Evolutionary conservation across 495 filamentous ascomycete species (phyloP).

Genomic region (Penicillium roqueforti): DNA sequence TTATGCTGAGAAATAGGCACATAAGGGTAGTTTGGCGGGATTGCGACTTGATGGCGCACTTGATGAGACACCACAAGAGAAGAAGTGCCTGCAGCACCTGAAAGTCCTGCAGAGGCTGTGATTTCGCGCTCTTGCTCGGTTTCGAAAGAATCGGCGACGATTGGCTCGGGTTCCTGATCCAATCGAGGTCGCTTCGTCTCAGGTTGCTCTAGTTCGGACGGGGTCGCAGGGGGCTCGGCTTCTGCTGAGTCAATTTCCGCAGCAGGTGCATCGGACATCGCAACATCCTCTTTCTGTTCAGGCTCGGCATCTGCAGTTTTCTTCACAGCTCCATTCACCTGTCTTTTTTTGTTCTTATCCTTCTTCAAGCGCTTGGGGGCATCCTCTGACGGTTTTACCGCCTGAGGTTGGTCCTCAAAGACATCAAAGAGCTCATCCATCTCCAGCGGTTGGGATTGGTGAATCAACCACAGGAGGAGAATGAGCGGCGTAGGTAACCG

Average conservation of each 20-base stretch:
- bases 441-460: conserved; percentile 15
- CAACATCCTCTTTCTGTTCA: conserved; percentile 48
- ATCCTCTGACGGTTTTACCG: conserved; percentile 25
- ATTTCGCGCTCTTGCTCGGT: conserved; percentile 93
- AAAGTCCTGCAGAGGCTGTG: conserved; percentile 75
- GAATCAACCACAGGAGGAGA: conserved; percentile 14
- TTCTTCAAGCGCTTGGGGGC: conserved; percentile 44
- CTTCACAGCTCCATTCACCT: conserved; percentile 74
- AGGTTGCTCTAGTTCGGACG: conserved; percentile 40
- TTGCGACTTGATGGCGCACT: conserved; percentile 94
- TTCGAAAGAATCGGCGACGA: conserved; percentile 90
- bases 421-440: conserved; percentile 87
- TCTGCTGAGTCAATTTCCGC: conserved; percentile 19
- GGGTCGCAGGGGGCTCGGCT: conserved; percentile 16
- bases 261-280: conserved; percentile 33
- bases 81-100: conserved; percentile 56
- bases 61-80: conserved; percentile 88
- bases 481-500: conserved; percentile 5
- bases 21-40: conserved; percentile 91
- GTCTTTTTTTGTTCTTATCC: conserved; percentile 73
- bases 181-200: conserved; percentile 71
- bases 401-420: conserved; percentile 65
- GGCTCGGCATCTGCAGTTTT: conserved; percentile 32
- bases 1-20: conserved; percentile 88
- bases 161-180: conserved; percentile 68